These are phyloP conservation scores for Sapria himalayana DNA, from an alignment of 345 rosid species.

Conservation along the genomic window DNA sequence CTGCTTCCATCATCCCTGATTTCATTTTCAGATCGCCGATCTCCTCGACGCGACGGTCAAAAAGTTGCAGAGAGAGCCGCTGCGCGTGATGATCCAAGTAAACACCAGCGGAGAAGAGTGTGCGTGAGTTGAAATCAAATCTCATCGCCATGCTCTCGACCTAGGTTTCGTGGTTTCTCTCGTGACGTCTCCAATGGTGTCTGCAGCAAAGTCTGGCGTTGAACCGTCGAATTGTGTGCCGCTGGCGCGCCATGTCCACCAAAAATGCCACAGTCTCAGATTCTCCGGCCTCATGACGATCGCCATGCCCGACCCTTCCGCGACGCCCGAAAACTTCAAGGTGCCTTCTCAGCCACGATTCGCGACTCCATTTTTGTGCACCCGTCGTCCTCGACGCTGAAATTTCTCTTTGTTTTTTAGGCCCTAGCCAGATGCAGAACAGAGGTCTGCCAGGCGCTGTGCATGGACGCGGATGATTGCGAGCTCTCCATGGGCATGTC, in stretches of 20 bases:
- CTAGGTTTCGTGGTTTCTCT: no score
- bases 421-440: slow-evolving; percentile 68
- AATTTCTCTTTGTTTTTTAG: slow-evolving; percentile 17
- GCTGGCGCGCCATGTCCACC: slow-evolving; percentile 48
- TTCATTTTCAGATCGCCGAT: slow-evolving; percentile 52
- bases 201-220: slow-evolving; percentile 77
- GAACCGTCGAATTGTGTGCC: slow-evolving; percentile 71
- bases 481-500: slow-evolving; percentile 99
- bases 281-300: slow-evolving; percentile 88
- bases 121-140: slow-evolving; percentile 20
- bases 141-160: no score
- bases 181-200: slow-evolving; percentile 5
- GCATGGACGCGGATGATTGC: slow-evolving; percentile 63
- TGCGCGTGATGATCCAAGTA: slow-evolving; percentile 78
- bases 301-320: slow-evolving; percentile 79
- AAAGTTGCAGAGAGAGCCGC: slow-evolving; percentile 50
- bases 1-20: slow-evolving; percentile 3
- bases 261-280: slow-evolving; percentile 54
- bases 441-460: slow-evolving; percentile 69
- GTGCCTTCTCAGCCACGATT: slow-evolving; percentile 11
- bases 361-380: background rate
- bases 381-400: slow-evolving; percentile 1
- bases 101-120: slow-evolving; percentile 98
- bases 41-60: slow-evolving; percentile 53
- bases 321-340: slow-evolving; percentile 94